Percentiles rank a stretch among this genome's conserved stretches.
These are phyloP conservation scores for Penicillium arizonense DNA, from an alignment of 495 filamentous ascomycete species.

Conservation along the genomic window DNA sequence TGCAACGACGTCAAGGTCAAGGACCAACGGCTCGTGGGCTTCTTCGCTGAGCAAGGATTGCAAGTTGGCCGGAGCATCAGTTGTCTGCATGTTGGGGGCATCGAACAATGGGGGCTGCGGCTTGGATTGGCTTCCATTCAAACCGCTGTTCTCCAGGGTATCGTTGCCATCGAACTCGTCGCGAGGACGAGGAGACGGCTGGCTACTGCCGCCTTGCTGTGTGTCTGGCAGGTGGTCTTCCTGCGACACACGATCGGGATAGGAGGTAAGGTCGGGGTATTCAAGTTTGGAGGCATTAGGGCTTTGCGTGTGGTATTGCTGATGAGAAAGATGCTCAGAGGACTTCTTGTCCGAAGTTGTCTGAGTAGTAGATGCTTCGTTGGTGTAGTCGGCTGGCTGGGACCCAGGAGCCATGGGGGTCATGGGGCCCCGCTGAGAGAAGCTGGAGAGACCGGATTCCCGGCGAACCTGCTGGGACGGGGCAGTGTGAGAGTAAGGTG, in stretches of 20 bases:
- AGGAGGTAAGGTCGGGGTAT: slow-evolving; percentile 25
- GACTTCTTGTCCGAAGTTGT: slow-evolving; percentile 80
- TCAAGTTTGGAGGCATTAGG: slow-evolving; percentile 32
- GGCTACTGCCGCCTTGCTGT: slow-evolving; percentile 43
- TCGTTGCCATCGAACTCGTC: slow-evolving; percentile 23
- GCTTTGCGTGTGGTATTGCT: slow-evolving; percentile 60
- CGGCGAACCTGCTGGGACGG: slow-evolving; percentile 52
- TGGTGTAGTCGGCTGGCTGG: slow-evolving; percentile 70
- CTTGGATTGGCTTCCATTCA: slow-evolving; percentile 36
- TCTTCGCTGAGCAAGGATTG: slow-evolving; percentile 45
- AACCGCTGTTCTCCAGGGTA: slow-evolving; percentile 27
- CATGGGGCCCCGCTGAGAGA: slow-evolving; percentile 69
- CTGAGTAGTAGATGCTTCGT: slow-evolving; percentile 79
- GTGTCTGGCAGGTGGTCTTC: slow-evolving; percentile 48
- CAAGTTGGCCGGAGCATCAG: slow-evolving; percentile 33
- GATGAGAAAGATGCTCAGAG: slow-evolving; percentile 41
- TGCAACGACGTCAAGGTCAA: slow-evolving; percentile 56
- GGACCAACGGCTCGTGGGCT: slow-evolving; percentile 41
- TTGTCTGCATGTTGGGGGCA: slow-evolving; percentile 27
- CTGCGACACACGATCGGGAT: slow-evolving; percentile 32
- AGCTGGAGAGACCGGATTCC: slow-evolving; percentile 45
- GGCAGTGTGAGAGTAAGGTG: slow-evolving; percentile 48
- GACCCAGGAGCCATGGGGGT: slow-evolving; percentile 75
- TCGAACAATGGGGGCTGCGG: slow-evolving; percentile 50
- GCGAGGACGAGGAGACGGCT: slow-evolving; percentile 30